phyloP scores from a whole-genome alignment of 2,329 filamentous ascomycete genomes.

The Pseudopyricularia cyperi region DNA sequence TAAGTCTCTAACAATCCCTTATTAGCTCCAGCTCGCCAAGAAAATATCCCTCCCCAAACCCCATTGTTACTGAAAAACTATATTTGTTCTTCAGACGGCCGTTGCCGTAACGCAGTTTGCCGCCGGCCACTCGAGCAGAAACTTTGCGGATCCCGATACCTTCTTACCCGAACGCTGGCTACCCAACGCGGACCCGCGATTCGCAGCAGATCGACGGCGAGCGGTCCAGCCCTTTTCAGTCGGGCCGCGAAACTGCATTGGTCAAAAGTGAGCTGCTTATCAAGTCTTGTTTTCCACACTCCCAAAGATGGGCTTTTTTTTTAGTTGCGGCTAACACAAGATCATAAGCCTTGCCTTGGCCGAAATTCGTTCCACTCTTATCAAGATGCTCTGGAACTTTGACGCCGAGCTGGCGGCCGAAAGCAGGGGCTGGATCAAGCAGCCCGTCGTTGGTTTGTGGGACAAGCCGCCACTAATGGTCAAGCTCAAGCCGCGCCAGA shows the following conservation, averaged over 20 bases:
- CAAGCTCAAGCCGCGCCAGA: not conserved
- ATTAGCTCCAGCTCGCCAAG: too few relatives aligned
- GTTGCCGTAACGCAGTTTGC: conserved; percentile 30
- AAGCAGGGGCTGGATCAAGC: conserved; percentile 18
- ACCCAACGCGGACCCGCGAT: conserved; percentile 17
- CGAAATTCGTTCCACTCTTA: conserved; percentile 35
- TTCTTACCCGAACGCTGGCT: conserved; percentile 37
- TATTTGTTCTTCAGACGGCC: conserved; percentile 27
- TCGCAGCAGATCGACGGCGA: conserved; percentile 25
- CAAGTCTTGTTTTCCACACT: conserved; percentile 11
- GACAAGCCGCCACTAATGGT: conserved; percentile 2
- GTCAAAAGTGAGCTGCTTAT: too few relatives aligned
- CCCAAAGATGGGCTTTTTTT: too few relatives aligned
- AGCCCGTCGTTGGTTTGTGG: not conserved
- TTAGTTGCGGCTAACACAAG: too few relatives aligned
- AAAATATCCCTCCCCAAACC: not conserved
- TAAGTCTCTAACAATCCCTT: not conserved
- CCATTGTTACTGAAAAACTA: too few relatives aligned
- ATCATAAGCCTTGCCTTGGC: conserved; percentile 29
- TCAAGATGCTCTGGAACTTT: conserved; percentile 33
- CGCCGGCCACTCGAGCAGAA: conserved; percentile 25
- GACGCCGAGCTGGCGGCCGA: conserved; percentile 27
- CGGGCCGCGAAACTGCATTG: conserved; percentile 36
- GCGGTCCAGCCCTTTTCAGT: conserved; percentile 33
- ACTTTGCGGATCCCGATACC: conserved; percentile 28